Evolutionary conservation across 495 filamentous ascomycete genomes (phyloP), one percentile per base, ranked within the genome.

Genomic region (Aspergillus incahuasiensis): DNA sequence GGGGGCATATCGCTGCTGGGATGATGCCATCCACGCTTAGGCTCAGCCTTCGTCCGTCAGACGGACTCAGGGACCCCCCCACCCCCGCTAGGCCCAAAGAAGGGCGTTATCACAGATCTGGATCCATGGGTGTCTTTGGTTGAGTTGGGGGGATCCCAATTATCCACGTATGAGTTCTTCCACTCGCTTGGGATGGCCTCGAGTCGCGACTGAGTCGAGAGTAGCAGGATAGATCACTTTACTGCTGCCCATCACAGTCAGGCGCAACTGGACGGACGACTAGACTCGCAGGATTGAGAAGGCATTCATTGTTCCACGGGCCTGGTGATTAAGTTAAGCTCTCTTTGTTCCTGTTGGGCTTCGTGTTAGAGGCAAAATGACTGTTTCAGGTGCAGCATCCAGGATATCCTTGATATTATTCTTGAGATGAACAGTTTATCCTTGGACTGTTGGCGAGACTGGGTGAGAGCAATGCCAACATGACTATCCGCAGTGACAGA

Each of bases 61-160:
- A 35, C 32, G 9, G 32, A 35, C 32, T 35, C 32, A 35, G 12
- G 32, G 32, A 35, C 45, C 48, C 50, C n/a, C 57, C 54, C 47
- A 46, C 54, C 46, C 54, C 52, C 25, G 51, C 57, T 60, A 59
- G 34, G 24, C 57, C 57, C 0, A 38, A 54, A 58, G n/a, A 42
- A 57, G 32, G 25, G 25, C 25, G 54, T 30, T 52, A 57, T 63
- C 54, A 60, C 57, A 60, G 55, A 50, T 54, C 43, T 53, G 32
- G 58, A 54, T 50, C 58, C 58, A 61, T 56, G 55, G 58, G 47
- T 43, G 55, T 7, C 30, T 52, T 42, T 42, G 44, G 39, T 47
- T 15, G 32, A 35, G 32, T 35, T 12, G 6, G 32, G n/a, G 32
- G 32, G 32, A 35, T 35, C 32, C 32, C 32, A 35, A 35, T 35